Evolutionary conservation across 2,329 filamentous ascomycete species (phyloP).

Genomic region (Xylariaceae sp.): DNA sequence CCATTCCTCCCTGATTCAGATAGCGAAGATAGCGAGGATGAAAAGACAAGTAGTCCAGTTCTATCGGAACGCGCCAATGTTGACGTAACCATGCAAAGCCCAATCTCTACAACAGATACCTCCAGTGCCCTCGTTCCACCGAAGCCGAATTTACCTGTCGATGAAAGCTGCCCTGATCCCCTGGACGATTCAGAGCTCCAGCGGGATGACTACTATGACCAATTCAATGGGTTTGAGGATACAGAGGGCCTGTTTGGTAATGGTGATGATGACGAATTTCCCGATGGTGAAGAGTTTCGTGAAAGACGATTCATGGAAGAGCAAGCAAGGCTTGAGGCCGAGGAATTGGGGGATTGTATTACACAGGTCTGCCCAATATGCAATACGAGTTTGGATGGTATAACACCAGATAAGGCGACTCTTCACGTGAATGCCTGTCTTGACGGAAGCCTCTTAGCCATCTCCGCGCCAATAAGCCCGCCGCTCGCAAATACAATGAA

Average conservation of each 20-base stretch:
- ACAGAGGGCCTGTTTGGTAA: conserved; percentile 56
- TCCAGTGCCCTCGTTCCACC: conserved; percentile 13
- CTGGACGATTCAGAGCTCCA: conserved; percentile 21
- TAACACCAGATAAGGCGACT: conserved; percentile 64
- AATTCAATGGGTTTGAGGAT: conserved; percentile 39
- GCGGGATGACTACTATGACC: conserved; percentile 27
- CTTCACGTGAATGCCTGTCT: conserved; percentile 90
- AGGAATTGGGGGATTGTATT: conserved; percentile 46
- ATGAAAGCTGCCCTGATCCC: conserved; percentile 28
- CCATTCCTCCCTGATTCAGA: conserved; percentile 71
- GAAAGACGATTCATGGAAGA: conserved; percentile 71
- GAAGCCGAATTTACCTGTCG: conserved; percentile 22
- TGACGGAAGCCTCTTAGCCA: conserved; percentile 69
- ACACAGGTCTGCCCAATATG: conserved; percentile 71
- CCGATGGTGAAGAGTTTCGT: conserved; percentile 61
- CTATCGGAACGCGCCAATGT: conserved; percentile 6
- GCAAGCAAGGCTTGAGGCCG: conserved; percentile 62
- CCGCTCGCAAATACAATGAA: conserved; percentile 33
- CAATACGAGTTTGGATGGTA: conserved; percentile 55
- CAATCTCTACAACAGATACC: conserved; percentile 1
- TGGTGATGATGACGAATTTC: conserved; percentile 37
- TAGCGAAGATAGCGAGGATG: conserved; percentile 41
- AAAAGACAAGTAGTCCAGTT: conserved; percentile 4
- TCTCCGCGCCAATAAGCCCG: conserved; percentile 37
- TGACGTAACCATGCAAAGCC: not conserved